phyloP scores from a whole-genome alignment of 192 early-diverging fungal species.

The Martensiomyces pterosporus region DNA sequence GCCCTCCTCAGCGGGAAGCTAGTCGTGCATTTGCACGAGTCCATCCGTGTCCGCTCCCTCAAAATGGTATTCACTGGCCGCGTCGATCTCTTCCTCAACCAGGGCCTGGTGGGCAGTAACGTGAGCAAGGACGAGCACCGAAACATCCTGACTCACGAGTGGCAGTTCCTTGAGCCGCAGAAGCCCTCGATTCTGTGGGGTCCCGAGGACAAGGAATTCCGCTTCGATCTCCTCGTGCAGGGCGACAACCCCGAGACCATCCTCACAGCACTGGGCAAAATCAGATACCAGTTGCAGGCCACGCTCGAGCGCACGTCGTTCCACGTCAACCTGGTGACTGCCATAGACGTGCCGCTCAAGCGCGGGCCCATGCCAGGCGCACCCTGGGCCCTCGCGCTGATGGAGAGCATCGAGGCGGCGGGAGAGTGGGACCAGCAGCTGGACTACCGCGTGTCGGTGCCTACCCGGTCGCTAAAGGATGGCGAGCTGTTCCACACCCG shows the following conservation, averaged over 20 bases:
- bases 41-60: conserved; percentile 51
- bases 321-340: conserved; percentile 40
- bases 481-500: conserved; percentile 51
- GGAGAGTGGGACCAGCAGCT: conserved; percentile 51
- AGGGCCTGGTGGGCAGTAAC: conserved; percentile 21
- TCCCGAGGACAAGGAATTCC: conserved; percentile 34
- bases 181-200: conserved; percentile 26
- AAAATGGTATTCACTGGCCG: conserved; percentile 49
- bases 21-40: conserved; percentile 44
- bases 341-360: conserved; percentile 36
- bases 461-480: conserved; percentile 51
- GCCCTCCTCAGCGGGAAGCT: conserved; percentile 54
- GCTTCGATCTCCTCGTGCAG: conserved; percentile 54
- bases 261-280: conserved; percentile 44
- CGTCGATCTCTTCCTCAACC: conserved; percentile 42
- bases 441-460: conserved; percentile 54
- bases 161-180: conserved; percentile 49
- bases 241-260: conserved; percentile 59
- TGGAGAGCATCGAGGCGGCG: conserved; percentile 48
- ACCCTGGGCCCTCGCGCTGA: conserved; percentile 47
- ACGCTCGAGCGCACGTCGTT: conserved; percentile 53
- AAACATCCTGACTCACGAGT: conserved; percentile 49
- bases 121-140: conserved; percentile 44
- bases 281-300: conserved; percentile 52
- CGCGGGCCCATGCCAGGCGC: conserved; percentile 49